Conservation (phyloP, 306 rosid species). For the Cicer pinnatifidum region DNA sequence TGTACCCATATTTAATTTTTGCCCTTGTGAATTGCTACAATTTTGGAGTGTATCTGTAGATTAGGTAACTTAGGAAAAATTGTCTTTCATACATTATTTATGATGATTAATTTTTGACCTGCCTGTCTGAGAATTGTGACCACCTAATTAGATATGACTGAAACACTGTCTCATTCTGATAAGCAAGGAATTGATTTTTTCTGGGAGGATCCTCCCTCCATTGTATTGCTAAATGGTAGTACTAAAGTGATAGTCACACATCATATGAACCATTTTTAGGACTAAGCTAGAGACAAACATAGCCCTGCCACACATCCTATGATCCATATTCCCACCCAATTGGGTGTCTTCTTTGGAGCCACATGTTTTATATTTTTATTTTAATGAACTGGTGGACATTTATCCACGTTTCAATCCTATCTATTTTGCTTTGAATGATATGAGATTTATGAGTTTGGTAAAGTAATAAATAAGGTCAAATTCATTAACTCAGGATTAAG, state of each 20-base stretch:
- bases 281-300: conserved; percentile 32
- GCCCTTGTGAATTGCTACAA: too few relatives aligned
- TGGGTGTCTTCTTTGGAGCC: conserved; percentile 33
- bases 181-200: conserved; percentile 22
- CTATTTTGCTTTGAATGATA: not conserved
- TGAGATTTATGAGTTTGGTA: too few relatives aligned
- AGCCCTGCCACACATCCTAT: not conserved
- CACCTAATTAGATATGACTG: not conserved
- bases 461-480: too few relatives aligned
- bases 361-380: conserved; percentile 10
- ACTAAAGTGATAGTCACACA: conserved; percentile 1
- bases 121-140: not conserved
- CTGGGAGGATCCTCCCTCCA: conserved; percentile 1
- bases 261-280: conserved; percentile 19
- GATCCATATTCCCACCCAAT: not conserved
- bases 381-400: not conserved
- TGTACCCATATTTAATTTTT: too few relatives aligned
- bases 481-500: too few relatives aligned
- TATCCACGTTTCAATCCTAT: conserved; percentile 6
- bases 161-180: conserved; percentile 27
- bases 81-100: too few relatives aligned
- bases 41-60: too few relatives aligned
- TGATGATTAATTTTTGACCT: not conserved
- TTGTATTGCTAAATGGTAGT: not conserved
- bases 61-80: too few relatives aligned